A percentile compares a stretch with the other conserved stretches of the same genome.
phyloP scores from a whole-genome alignment of 2,329 filamentous ascomycete species.

The Amylocarpus encephaloides region DNA sequence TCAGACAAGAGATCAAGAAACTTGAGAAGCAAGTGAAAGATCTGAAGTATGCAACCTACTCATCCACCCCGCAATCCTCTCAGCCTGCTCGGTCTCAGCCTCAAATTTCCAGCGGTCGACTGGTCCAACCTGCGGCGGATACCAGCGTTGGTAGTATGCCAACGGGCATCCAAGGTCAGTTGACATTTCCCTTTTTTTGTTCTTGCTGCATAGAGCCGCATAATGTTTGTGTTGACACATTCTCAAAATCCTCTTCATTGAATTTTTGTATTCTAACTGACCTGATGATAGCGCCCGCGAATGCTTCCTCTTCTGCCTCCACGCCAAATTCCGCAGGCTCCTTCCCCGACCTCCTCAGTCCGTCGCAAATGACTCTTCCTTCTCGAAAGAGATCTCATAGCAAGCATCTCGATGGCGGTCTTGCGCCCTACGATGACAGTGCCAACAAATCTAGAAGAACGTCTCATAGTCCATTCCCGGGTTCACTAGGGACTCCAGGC shows the following conservation, averaged over 20 bases:
- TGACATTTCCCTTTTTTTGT: not conserved
- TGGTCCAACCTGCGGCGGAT: not conserved
- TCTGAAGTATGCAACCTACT: not conserved
- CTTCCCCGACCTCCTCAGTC: conserved; percentile 11
- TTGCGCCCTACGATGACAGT: conserved; percentile 12
- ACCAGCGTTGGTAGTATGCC: not conserved
- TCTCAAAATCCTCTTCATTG: not conserved
- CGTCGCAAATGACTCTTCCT: conserved; percentile 18
- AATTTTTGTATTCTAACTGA: conserved; percentile 4
- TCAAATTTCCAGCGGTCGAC: no score
- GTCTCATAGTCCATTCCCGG: conserved; percentile 23
- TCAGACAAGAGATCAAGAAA: not conserved
- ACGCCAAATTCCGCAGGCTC: conserved; percentile 20
- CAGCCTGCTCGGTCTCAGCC: not conserved
- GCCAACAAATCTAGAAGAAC: conserved; percentile 30
- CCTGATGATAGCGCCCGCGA: conserved; percentile 8
- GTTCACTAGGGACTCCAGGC: conserved; percentile 15
- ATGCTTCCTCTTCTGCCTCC: conserved; percentile 17
- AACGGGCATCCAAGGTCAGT: conserved; percentile 2
- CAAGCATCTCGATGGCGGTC: conserved; percentile 19
- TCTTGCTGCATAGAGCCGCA: not conserved
- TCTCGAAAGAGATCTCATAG: conserved; percentile 29
- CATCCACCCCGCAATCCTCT: conserved; percentile 1
- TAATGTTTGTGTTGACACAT: not conserved
- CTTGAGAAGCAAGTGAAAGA: not conserved